phyloP scores from a whole-genome alignment of 129 eudicot species.

The sunflower (Helianthus annuus) region DNA sequence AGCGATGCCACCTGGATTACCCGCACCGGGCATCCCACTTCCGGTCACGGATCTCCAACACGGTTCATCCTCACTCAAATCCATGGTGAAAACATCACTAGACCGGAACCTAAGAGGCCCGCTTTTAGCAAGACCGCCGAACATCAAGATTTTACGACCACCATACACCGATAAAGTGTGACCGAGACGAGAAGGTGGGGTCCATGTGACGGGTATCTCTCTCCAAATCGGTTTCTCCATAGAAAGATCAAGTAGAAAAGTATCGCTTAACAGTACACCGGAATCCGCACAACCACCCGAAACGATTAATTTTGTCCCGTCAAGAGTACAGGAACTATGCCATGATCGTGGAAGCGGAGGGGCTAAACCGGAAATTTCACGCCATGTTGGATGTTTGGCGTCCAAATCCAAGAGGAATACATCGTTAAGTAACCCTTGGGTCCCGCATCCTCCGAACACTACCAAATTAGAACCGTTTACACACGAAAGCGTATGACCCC shows the following conservation, averaged over 20 bases:
- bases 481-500: slow-evolving; percentile 96
- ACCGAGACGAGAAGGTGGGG: slow-evolving; percentile 92
- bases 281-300: slow-evolving; percentile 98
- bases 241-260: slow-evolving; percentile 75
- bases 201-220: slow-evolving; percentile 87
- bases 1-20: slow-evolving; percentile 77
- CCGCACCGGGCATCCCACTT: slow-evolving; percentile 78
- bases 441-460: slow-evolving; percentile 93
- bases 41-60: slow-evolving; percentile 79
- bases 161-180: slow-evolving; percentile 90
- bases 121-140: slow-evolving; percentile 94
- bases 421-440: slow-evolving; percentile 81
- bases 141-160: slow-evolving; percentile 89
- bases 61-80: slow-evolving; percentile 63
- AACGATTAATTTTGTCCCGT: slow-evolving; percentile 80
- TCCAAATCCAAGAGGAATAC: slow-evolving; percentile 85
- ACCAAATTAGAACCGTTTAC: slow-evolving; percentile 78
- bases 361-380: slow-evolving; percentile 83
- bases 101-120: slow-evolving; percentile 85
- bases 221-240: slow-evolving; percentile 90
- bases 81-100: slow-evolving; percentile 68
- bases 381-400: slow-evolving; percentile 93
- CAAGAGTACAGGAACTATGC: slow-evolving; percentile 97
- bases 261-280: slow-evolving; percentile 87
- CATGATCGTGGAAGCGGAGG: slow-evolving; percentile 95